Percentiles rank a stretch among this genome's conserved stretches.
These are phyloP conservation scores for Royoungia palumana DNA, from an alignment of 768 basidiomycete species.

Conservation along the genomic window DNA sequence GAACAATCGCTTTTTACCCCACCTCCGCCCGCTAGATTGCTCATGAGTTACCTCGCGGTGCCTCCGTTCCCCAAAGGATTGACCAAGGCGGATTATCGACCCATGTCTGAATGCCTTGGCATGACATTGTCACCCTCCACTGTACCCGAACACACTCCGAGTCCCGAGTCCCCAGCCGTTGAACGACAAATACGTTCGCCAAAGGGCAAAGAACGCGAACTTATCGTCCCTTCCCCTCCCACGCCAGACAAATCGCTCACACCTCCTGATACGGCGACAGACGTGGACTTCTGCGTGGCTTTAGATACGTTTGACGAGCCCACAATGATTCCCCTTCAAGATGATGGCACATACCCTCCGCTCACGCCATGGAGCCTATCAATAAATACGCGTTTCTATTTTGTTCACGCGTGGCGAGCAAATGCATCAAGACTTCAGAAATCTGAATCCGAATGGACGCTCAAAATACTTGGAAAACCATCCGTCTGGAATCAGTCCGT, in stretches of 20 bases:
- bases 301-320: constrained; percentile 12
- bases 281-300: not conserved
- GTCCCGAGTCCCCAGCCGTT: not conserved
- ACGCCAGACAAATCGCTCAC: not conserved
- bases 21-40: constrained; percentile 10
- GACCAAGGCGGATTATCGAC: constrained; percentile 19
- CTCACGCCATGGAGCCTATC: constrained; percentile 14
- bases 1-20: constrained; percentile 30
- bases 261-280: not conserved
- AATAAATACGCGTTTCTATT: constrained; percentile 24
- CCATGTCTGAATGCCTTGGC: not conserved
- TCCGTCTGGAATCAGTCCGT: constrained; percentile 2
- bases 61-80: constrained; percentile 22
- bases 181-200: not conserved
- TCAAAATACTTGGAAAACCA: not conserved
- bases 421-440: constrained; percentile 11
- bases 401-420: constrained; percentile 18
- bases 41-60: constrained; percentile 18
- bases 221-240: not conserved
- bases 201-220: constrained; percentile 26
- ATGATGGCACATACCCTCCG: constrained; percentile 16
- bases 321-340: constrained; percentile 11
- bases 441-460: constrained; percentile 5
- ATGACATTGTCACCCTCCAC: not conserved
- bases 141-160: not conserved